A percentile compares a stretch with the other conserved stretches of the same genome.
phyloP scores from a whole-genome alignment of 345 rosid genomes.

The Gossypium arboreum region DNA sequence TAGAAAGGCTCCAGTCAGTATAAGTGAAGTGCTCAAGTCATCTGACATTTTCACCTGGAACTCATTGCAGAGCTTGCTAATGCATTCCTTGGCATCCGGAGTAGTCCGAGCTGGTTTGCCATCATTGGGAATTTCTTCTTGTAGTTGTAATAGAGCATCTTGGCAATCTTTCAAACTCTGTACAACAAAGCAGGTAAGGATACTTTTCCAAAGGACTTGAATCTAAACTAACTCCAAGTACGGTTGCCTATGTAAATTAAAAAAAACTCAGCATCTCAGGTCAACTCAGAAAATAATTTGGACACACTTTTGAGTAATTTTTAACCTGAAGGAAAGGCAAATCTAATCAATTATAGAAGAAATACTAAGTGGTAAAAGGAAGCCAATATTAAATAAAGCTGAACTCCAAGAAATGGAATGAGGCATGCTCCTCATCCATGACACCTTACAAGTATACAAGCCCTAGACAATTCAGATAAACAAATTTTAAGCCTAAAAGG shows the following conservation, averaged over 20 bases:
- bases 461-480: background rate
- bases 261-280: background rate
- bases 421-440: background rate
- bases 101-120: constrained; percentile 32
- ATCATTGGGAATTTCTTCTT: constrained; percentile 38
- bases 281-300: background rate
- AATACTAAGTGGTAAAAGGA: background rate
- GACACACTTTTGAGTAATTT: background rate
- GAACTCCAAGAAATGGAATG: background rate
- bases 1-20: constrained; percentile 78
- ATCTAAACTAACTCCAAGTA: background rate
- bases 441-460: background rate
- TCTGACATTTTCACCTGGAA: constrained; percentile 72
- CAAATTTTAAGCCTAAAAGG: background rate
- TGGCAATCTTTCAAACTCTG: constrained; percentile 79
- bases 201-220: background rate
- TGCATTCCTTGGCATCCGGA: constrained; percentile 53
- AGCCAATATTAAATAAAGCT: background rate
- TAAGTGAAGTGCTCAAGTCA: constrained; percentile 71
- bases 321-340: background rate
- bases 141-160: constrained; percentile 49
- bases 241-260: background rate
- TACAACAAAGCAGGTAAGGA: constrained; percentile 12
- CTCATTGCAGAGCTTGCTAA: constrained; percentile 46
- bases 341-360: background rate